Conservation (phyloP, 2,329 filamentous ascomycete species). For the Sporothrix brasiliensis region DNA sequence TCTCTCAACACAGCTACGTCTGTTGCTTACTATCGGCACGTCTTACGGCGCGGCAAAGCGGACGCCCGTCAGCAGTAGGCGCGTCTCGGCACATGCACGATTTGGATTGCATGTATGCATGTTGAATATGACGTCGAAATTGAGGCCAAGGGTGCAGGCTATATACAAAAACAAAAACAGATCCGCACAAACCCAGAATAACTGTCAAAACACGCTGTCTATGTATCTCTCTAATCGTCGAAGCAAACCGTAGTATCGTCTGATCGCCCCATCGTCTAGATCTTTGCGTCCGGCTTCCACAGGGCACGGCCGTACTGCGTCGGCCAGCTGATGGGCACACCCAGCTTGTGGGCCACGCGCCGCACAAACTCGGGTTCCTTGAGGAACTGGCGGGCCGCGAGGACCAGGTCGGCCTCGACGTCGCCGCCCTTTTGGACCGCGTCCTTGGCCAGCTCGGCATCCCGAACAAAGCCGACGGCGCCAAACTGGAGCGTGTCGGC, state of each 20-base stretch:
- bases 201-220: neutral
- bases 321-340: conserved; percentile 70
- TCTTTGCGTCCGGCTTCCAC: conserved; percentile 32
- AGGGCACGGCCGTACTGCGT: conserved; percentile 60
- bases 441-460: conserved; percentile 66
- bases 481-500: conserved; percentile 64
- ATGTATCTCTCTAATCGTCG: neutral
- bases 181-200: neutral
- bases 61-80: neutral
- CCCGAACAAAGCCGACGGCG: conserved; percentile 73
- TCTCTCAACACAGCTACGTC: no score
- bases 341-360: conserved; percentile 70
- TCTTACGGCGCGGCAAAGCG: neutral
- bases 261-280: conserved; percentile 23
- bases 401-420: conserved; percentile 67
- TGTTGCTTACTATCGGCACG: neutral
- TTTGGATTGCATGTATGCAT: no score
- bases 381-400: conserved; percentile 76
- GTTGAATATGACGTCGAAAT: neutral
- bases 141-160: conserved; percentile 12
- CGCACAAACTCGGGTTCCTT: conserved; percentile 80
- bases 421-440: conserved; percentile 54
- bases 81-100: neutral
- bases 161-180: neutral
- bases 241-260: neutral